Evolutionary conservation across 2,329 filamentous ascomycete species (phyloP), one percentile per base, ranked within the genome.

Genomic region (Aspergillus costaricaensis): DNA sequence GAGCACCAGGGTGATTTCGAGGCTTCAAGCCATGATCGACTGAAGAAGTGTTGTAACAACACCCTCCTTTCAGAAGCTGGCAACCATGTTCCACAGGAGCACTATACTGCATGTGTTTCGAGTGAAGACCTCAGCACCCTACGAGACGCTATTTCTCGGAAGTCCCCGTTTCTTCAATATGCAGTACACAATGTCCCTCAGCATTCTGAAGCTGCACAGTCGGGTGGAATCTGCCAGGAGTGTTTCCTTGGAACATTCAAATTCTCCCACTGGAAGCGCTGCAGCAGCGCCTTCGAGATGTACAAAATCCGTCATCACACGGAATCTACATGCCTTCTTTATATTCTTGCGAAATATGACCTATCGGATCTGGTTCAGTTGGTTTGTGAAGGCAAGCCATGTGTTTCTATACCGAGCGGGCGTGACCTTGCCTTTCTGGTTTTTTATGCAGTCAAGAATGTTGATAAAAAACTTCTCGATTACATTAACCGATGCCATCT

Each of bases 101-200:
- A 49, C 3, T 8, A 5, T n/a, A 8, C 30, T 14, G 12, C 14
- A 23, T 4, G 14, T 15, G 44, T 23, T n/a, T 49, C 23, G 9
- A 49, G 21, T 8, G 44, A 49, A 0, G 23, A 49, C 3, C 21
- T n/a, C 14, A 23, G 9, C 4, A 2, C 15, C 23, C 19, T 54
- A 14, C 0, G 17, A 1, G 17, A 9, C 27, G 12, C 27, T 12
- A 9, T 38, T 1, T 25, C 15, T 54, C 5, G 15, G 8, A n/a
- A 39, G 2, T 64, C 59, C n/a, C 63, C 62, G 0, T 83, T 86
- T 49, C 69, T 86, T 5, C 39, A 70, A 47, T 76, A 74, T 59
- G 71, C 73, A 2, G 62, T 43, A 15, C 52, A 59, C 4, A 43
- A 72, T 58, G 51, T 76, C 6, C 62, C 75, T 21, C 62, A 72